These are phyloP conservation scores for Xylariaceae sp. DNA, from an alignment of 2,329 filamentous ascomycete species.

Conservation along the genomic window DNA sequence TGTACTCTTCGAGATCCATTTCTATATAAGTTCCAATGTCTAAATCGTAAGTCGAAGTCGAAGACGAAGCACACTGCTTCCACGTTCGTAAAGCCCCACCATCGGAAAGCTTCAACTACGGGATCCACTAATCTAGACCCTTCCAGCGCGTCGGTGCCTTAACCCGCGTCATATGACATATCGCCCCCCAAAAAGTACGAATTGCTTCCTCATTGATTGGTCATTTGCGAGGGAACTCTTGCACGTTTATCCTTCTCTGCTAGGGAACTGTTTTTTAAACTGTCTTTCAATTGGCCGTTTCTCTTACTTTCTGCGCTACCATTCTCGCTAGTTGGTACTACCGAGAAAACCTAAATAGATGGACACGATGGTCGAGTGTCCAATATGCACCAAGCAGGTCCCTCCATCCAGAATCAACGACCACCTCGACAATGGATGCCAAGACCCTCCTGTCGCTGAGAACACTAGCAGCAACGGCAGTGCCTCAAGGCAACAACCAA, in stretches of 20 bases:
- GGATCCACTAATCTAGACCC: constrained; percentile 1
- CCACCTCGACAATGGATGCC: constrained; percentile 84
- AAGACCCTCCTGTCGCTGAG: constrained; percentile 40
- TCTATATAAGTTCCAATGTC: too few relatives aligned
- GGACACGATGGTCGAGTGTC: constrained; percentile 63
- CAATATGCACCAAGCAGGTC: constrained; percentile 73
- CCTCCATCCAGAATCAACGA: constrained; percentile 74
- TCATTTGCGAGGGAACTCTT: too few relatives aligned
- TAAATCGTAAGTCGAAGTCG: too few relatives aligned
- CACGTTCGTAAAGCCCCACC: too few relatives aligned
- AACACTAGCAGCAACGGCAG: constrained; percentile 32
- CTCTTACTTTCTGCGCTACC: too few relatives aligned
- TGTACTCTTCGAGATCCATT: too few relatives aligned
- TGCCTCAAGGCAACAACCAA: constrained; percentile 34
- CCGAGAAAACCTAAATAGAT: too few relatives aligned
- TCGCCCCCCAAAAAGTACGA: not conserved
- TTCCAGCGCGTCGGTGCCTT: constrained; percentile 11
- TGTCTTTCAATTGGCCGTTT: not conserved
- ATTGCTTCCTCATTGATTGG: too few relatives aligned
- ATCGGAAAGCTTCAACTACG: not conserved
- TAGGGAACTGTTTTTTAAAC: too few relatives aligned
- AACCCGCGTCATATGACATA: constrained; percentile 9
- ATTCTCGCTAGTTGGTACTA: too few relatives aligned
- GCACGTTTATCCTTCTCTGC: too few relatives aligned
- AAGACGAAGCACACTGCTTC: too few relatives aligned